Conservation (phyloP, 176 grass and related monocot species). For the Dactylis glomerata region DNA sequence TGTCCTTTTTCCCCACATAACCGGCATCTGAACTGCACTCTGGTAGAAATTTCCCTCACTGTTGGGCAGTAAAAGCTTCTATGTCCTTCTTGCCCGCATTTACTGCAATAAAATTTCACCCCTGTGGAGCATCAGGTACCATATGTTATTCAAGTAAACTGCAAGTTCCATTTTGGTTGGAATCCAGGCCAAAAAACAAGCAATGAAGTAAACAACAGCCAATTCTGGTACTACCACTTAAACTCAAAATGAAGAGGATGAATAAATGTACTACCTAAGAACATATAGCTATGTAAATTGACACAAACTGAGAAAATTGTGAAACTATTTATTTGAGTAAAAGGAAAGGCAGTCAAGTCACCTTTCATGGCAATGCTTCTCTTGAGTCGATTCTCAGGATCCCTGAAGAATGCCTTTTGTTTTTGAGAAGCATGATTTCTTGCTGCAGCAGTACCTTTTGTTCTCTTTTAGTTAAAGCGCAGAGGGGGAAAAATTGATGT, state of each 20-base stretch:
- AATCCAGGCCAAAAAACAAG: not conserved
- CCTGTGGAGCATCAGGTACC: slow-evolving; percentile 42
- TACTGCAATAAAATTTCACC: slow-evolving; percentile 82
- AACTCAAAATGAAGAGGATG: not conserved
- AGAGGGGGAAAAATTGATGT: not conserved
- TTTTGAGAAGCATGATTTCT: slow-evolving; percentile 72
- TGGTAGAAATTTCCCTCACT: slow-evolving; percentile 33
- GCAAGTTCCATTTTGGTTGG: not conserved
- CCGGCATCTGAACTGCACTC: slow-evolving; percentile 55
- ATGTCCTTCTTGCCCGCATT: slow-evolving; percentile 78
- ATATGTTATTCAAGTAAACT: not conserved
- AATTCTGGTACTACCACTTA: slow-evolving; percentile 9
- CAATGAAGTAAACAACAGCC: not conserved
- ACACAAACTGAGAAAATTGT: not conserved
- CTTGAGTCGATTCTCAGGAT: slow-evolving; percentile 79
- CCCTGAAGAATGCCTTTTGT: slow-evolving; percentile 64
- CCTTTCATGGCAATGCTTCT: slow-evolving; percentile 97
- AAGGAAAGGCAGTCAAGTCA: slow-evolving; percentile 9
- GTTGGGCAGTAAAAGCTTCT: slow-evolving; percentile 70
- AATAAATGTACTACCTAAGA: not conserved
- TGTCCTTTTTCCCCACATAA: slow-evolving; percentile 70
- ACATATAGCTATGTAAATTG: not conserved
- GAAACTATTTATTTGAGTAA: not conserved
- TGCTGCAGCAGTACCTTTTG: slow-evolving; percentile 76
- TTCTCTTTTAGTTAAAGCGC: slow-evolving; percentile 47